Conservation (phyloP, 495 filamentous ascomycete species). For the Geopyxis carbonaria region DNA sequence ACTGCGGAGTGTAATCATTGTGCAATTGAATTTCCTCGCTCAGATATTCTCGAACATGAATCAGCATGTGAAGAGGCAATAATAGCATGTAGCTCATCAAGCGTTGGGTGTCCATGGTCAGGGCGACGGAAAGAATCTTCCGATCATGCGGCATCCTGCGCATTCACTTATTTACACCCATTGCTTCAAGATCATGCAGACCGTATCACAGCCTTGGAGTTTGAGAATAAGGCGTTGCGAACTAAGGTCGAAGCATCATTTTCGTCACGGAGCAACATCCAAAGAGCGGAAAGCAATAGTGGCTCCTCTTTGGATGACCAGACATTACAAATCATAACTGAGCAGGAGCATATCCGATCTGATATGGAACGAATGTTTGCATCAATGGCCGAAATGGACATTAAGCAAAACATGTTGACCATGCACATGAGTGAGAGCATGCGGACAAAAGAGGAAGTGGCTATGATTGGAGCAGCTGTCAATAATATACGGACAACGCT, state of each 20-base stretch:
- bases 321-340: slow-evolving; percentile 44
- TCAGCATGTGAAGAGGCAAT: slow-evolving; percentile 37
- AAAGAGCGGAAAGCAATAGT: background rate
- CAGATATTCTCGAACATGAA: slow-evolving; percentile 35
- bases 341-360: slow-evolving; percentile 50
- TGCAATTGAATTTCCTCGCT: slow-evolving; percentile 30
- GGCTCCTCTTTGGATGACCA: slow-evolving; percentile 28
- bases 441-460: slow-evolving; percentile 49
- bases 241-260: slow-evolving; percentile 40
- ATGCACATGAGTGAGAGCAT: slow-evolving; percentile 44
- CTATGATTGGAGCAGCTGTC: slow-evolving; percentile 47
- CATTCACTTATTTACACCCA: slow-evolving; percentile 42
- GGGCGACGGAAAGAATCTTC: slow-evolving; percentile 34
- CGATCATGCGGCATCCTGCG: slow-evolving; percentile 37
- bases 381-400: slow-evolving; percentile 37
- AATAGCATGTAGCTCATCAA: slow-evolving; percentile 36
- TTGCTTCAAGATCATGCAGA: slow-evolving; percentile 40
- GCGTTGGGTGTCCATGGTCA: slow-evolving; percentile 39
- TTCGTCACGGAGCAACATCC: slow-evolving; percentile 9
- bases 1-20: slow-evolving; percentile 39
- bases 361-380: slow-evolving; percentile 43
- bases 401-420: slow-evolving; percentile 46
- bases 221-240: slow-evolving; percentile 38
- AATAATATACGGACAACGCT: slow-evolving; percentile 47
- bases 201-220: slow-evolving; percentile 38